Evolutionary conservation across 768 basidiomycete species (phyloP).

Genomic region (Udeniomyces megalosporus): DNA sequence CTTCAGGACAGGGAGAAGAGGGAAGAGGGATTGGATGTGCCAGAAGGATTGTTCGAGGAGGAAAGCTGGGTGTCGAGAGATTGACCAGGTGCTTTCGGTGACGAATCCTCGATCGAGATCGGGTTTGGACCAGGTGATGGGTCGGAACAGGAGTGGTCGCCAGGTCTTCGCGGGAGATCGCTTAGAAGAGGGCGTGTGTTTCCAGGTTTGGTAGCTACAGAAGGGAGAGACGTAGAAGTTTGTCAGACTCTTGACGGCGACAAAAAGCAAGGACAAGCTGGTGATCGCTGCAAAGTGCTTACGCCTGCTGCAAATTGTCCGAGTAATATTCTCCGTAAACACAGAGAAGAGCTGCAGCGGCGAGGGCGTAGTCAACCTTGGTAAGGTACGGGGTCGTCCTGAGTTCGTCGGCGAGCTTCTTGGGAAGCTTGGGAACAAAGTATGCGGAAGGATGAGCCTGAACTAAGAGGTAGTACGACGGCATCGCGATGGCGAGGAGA

Average conservation of each 20-base stretch:
- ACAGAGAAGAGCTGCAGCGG: background rate
- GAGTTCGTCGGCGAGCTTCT: slow-evolving; percentile 1
- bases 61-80: slow-evolving; percentile 9
- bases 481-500: slow-evolving; percentile 6
- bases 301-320: slow-evolving; percentile 12
- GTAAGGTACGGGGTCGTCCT: slow-evolving; percentile 2
- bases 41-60: slow-evolving; percentile 15
- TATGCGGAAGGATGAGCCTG: slow-evolving; percentile 4
- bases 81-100: slow-evolving; percentile 7
- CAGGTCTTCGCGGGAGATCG: slow-evolving; percentile 1
- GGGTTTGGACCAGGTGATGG: background rate
- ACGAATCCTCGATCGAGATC: slow-evolving; percentile 11
- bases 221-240: background rate
- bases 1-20: background rate
- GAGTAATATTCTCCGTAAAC: slow-evolving; percentile 5
- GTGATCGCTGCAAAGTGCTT: background rate
- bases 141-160: background rate
- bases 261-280: background rate
- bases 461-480: slow-evolving; percentile 9
- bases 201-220: slow-evolving; percentile 10
- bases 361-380: slow-evolving; percentile 1
- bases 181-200: slow-evolving; percentile 1
- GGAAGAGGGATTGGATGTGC: slow-evolving; percentile 9
- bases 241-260: background rate
- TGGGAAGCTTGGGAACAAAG: background rate